Conservation (phyloP, 1,284 basidiomycete species). For the Flammula alnicola region DNA sequence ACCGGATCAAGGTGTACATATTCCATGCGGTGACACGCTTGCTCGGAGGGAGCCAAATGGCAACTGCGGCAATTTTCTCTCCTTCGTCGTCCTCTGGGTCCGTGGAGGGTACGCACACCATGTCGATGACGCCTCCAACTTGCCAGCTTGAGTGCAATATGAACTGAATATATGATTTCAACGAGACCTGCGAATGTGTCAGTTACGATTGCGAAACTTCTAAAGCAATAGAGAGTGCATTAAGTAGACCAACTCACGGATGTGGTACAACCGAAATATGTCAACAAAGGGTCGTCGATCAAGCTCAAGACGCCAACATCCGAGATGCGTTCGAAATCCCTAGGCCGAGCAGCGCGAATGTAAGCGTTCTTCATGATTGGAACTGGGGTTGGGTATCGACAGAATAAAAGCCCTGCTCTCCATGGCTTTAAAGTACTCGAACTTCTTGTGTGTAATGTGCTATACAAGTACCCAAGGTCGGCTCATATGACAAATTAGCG, state of each 20-base stretch:
- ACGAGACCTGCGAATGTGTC: background rate
- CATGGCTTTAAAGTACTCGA: conserved; percentile 7
- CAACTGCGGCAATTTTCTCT: conserved; percentile 6
- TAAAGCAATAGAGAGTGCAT: background rate
- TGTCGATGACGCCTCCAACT: conserved; percentile 11
- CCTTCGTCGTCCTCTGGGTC: conserved; percentile 10
- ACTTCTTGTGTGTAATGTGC: background rate
- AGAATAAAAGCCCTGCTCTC: background rate
- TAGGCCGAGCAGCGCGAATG: conserved; percentile 10
- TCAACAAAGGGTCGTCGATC: conserved; percentile 11
- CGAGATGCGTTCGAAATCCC: conserved; percentile 17
- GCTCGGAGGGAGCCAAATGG: conserved; percentile 13
- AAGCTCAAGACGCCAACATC: conserved; percentile 7
- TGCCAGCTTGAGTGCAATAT: conserved; percentile 4
- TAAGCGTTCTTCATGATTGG: conserved; percentile 9
- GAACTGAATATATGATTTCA: conserved; percentile 7
- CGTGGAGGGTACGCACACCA: conserved; percentile 5
- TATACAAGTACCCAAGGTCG: background rate
- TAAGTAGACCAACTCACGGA: conserved; percentile 5
- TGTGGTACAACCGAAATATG: conserved; percentile 16
- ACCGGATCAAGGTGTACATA: conserved; percentile 4
- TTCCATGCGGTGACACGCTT: conserved; percentile 11
- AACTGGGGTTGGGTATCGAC: background rate
- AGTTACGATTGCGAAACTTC: too few relatives aligned
- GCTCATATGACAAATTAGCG: background rate